Base-by-base conservation (phyloP, 2,329 filamentous ascomycete genomes). In the Cercospora sp. region DNA sequence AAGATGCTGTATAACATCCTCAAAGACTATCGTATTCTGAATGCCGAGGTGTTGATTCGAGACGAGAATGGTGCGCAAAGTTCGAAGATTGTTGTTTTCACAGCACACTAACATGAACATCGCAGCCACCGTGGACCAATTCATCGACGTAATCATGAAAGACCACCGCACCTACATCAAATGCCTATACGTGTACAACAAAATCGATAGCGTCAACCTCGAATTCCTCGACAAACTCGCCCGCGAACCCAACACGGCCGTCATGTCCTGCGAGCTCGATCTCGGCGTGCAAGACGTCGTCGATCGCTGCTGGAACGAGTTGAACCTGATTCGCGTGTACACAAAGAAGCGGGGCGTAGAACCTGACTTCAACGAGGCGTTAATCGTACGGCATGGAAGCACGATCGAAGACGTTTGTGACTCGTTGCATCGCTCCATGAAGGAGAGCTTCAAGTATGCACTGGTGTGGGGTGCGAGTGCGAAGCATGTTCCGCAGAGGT, bases 61-160 rank as follows among this genome's bases (percentile, higher is more conserved):
- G 95, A 99, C 79, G 95, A 99, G 77, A 89, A 96, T 79, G 87
- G 87, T 87, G 79, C 49, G 73, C 24, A 1, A 10, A 3, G 1
- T 5, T 13, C 49, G 21, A 53, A 2, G 18, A 28, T 5, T 1
- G 0, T 16, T 21, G 4, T 13, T 26, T 13, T 1, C 3, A 51
- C 45, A 26, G 3, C 45, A 24, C 45, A 26, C 49, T 53, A 13
- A 53, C 24, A 21, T 71, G 43, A 55, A 37, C 3, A 1, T 4
- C 32, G 18, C 68, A 88, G 93, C 91, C 49, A 98, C 95, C 0
- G 93, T 99, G 40, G 95, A 99, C 82, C 94, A 99, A 81, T 91
- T 99, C 80, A 99, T 99, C 82, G 95, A 99, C 80, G 93, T 97
- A 70, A 97, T 99, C 81, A 98, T 98, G 94, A 97, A 95, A 81